Conservation (phyloP, 2,329 filamentous ascomycete genomes). For the Huntiella bhutanensis region DNA sequence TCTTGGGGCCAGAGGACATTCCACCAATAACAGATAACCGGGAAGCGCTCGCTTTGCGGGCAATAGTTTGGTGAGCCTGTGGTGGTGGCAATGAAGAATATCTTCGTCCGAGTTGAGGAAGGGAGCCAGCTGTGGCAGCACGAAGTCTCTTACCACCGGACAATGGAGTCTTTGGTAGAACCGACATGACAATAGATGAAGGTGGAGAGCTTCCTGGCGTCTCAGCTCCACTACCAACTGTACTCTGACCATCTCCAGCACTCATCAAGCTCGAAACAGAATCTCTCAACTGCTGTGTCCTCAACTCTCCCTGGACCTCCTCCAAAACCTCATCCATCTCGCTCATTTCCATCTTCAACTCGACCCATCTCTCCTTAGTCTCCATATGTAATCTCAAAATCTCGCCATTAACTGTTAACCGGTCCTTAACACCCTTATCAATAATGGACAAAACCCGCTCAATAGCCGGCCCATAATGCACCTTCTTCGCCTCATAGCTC, state of each 20-base stretch:
- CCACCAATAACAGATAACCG: slow-evolving; percentile 27
- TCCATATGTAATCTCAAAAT: slow-evolving; percentile 73
- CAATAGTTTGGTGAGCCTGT: slow-evolving; percentile 17
- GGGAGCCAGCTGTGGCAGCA: slow-evolving; percentile 24
- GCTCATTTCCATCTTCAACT: slow-evolving; percentile 55
- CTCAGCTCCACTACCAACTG: slow-evolving; percentile 44
- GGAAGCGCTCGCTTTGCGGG: slow-evolving; percentile 24
- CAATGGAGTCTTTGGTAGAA: slow-evolving; percentile 26
- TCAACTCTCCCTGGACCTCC: slow-evolving; percentile 44
- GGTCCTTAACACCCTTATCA: slow-evolving; percentile 83
- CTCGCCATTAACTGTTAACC: slow-evolving; percentile 92
- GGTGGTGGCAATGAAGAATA: slow-evolving; percentile 30
- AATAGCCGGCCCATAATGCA: slow-evolving; percentile 84
- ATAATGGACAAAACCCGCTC: slow-evolving; percentile 82
- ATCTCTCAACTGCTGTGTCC: slow-evolving; percentile 63
- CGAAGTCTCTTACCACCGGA: slow-evolving; percentile 26
- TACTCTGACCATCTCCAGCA: slow-evolving; percentile 49
- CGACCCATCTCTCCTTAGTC: slow-evolving; percentile 64
- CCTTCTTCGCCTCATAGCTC: slow-evolving; percentile 86
- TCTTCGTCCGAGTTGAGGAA: slow-evolving; percentile 25
- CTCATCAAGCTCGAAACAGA: slow-evolving; percentile 78
- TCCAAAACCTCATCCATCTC: slow-evolving; percentile 61
- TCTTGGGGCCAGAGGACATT: slow-evolving; percentile 32
- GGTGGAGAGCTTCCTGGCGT: slow-evolving; percentile 51
- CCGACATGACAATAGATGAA: slow-evolving; percentile 42